Conservation (phyloP, 2,329 filamentous ascomycete genomes). For the Pseudogymnoascus destructans region DNA sequence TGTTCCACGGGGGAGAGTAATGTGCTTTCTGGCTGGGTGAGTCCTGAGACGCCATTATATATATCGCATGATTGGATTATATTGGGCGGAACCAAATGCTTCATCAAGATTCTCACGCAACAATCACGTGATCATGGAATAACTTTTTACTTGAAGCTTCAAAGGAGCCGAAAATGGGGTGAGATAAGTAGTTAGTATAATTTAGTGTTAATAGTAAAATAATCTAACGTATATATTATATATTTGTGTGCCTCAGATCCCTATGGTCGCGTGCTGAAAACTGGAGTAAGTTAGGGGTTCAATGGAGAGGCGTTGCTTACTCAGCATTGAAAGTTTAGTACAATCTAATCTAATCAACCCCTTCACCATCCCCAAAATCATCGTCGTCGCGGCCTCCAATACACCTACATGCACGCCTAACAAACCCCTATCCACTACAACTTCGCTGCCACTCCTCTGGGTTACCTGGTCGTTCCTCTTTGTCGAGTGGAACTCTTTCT, state of each 20-base stretch:
- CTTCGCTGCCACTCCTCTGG: background rate
- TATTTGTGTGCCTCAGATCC: background rate
- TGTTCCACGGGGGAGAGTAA: slow-evolving; percentile 90
- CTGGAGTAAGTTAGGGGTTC: background rate
- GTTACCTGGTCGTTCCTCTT: background rate
- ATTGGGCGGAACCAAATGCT: background rate
- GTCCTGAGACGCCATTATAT: slow-evolving; percentile 22
- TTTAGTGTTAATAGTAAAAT: background rate
- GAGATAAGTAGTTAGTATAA: background rate
- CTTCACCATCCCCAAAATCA: slow-evolving; percentile 4
- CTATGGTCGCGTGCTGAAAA: background rate
- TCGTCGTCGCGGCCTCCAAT: slow-evolving; percentile 1
- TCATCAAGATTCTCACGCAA: background rate
- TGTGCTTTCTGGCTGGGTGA: slow-evolving; percentile 41
- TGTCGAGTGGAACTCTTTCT: background rate
- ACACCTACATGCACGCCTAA: slow-evolving; percentile 3
- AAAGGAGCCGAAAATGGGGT: background rate
- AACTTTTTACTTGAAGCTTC: background rate
- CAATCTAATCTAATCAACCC: slow-evolving; percentile 8
- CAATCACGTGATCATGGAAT: background rate
- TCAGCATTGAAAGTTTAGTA: background rate
- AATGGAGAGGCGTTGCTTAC: background rate
- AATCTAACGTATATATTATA: background rate
- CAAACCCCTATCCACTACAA: background rate
- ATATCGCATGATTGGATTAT: background rate